Conservation (phyloP, 2,329 filamentous ascomycete species). For the Pyricularia sp. region DNA sequence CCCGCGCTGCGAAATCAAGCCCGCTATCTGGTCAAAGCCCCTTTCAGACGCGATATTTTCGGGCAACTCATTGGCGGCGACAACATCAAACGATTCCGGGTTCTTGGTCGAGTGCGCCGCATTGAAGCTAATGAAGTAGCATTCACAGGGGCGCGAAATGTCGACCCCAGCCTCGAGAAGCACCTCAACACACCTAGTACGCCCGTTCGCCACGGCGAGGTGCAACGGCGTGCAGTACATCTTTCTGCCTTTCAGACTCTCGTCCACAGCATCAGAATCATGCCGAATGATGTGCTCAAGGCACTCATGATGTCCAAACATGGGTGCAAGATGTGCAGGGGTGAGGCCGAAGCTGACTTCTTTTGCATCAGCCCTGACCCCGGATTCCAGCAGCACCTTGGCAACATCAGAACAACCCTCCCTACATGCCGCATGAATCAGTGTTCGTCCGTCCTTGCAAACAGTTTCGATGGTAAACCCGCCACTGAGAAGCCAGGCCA, state of each 20-base stretch:
- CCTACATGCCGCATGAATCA: constrained; percentile 1
- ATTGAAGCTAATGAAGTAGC: not conserved
- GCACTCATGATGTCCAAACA: constrained; percentile 4
- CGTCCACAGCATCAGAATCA: not conserved
- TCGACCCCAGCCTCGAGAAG: not conserved
- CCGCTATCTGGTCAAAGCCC: not conserved
- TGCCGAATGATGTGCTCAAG: not conserved
- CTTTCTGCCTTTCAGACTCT: not conserved
- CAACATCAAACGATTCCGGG: not conserved
- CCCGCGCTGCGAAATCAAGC: not conserved
- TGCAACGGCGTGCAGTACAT: not conserved
- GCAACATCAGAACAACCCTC: not conserved
- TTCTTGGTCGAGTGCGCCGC: not conserved
- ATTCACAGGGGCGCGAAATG: not conserved
- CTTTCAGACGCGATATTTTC: not conserved
- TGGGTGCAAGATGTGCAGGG: constrained; percentile 2
- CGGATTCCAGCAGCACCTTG: not conserved
- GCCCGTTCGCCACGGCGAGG: constrained; percentile 1
- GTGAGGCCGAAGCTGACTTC: not conserved
- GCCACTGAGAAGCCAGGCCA: not conserved
- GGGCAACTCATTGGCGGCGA: not conserved
- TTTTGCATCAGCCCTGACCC: not conserved
- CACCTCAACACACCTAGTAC: not conserved
- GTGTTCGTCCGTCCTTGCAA: not conserved
- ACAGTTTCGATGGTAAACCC: not conserved